Evolutionary conservation across 306 rosid species (phyloP).

Genomic region (Gleditsia sinensis): DNA sequence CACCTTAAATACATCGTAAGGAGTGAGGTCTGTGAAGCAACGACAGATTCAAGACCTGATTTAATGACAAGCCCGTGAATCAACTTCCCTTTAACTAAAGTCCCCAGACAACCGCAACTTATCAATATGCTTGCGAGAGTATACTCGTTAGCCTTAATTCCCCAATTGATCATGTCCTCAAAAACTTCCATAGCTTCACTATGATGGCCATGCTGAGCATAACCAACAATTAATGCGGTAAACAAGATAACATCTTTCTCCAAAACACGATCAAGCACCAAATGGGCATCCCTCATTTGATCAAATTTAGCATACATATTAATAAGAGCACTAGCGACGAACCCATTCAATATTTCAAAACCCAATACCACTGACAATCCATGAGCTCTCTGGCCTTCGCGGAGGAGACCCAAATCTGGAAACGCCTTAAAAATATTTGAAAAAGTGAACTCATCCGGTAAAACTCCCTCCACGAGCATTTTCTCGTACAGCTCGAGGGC

Average conservation of each 20-base stretch:
- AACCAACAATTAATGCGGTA: slow-evolving; percentile 73
- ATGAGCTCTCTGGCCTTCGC: slow-evolving; percentile 55
- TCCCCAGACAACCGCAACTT: slow-evolving; percentile 58
- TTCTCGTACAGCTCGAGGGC: slow-evolving; percentile 48
- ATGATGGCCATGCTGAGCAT: slow-evolving; percentile 53
- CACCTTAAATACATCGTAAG: slow-evolving; percentile 73
- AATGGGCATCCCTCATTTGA: slow-evolving; percentile 54
- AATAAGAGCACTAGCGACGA: slow-evolving; percentile 65
- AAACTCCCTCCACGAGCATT: slow-evolving; percentile 60
- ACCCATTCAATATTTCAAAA: slow-evolving; percentile 53
- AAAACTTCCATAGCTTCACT: slow-evolving; percentile 55
- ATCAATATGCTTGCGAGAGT: slow-evolving; percentile 60
- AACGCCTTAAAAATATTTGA: slow-evolving; percentile 67
- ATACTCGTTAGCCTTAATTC: slow-evolving; percentile 63
- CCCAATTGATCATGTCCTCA: slow-evolving; percentile 46
- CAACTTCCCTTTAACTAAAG: slow-evolving; percentile 53
- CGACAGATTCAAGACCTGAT: slow-evolving; percentile 59
- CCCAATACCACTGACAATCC: slow-evolving; percentile 73
- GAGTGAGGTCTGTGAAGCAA: slow-evolving; percentile 68
- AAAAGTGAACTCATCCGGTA: slow-evolving; percentile 66
- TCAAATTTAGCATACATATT: slow-evolving; percentile 71
- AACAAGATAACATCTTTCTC: slow-evolving; percentile 72
- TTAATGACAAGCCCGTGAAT: slow-evolving; percentile 64
- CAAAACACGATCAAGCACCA: slow-evolving; percentile 54
- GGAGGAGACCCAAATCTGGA: slow-evolving; percentile 44